These are phyloP conservation scores for Pseudogymnoascus sp. DNA, from an alignment of 2,329 filamentous ascomycete species.

Conservation along the genomic window DNA sequence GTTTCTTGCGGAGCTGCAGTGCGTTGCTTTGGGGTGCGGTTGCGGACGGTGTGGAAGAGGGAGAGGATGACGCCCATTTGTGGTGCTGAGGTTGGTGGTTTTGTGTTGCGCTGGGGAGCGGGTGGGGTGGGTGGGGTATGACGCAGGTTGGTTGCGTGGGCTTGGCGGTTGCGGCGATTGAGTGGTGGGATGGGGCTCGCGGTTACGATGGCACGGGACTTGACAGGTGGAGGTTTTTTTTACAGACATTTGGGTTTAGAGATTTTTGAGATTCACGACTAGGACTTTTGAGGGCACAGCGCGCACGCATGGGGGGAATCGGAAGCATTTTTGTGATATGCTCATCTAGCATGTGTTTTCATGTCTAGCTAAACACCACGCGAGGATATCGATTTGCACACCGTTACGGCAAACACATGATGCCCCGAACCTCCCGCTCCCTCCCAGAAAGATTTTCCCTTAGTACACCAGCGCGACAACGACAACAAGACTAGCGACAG, in stretches of 20 bases:
- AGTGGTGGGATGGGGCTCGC: not conserved
- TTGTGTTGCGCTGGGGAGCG: not conserved
- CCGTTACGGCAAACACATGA: constrained; percentile 20
- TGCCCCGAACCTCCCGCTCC: constrained; percentile 18
- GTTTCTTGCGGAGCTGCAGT: constrained; percentile 2
- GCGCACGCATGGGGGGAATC: not conserved
- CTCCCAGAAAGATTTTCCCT: constrained; percentile 17
- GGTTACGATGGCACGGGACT: not conserved
- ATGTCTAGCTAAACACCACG: constrained; percentile 10
- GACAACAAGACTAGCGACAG: constrained; percentile 20
- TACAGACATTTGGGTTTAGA: no score
- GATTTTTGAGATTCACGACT: not conserved
- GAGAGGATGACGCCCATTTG: constrained; percentile 7
- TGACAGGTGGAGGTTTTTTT: not conserved
- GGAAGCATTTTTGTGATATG: constrained; percentile 9
- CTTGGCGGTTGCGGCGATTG: constrained; percentile 3
- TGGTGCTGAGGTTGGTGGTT: not conserved
- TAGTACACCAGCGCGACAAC: constrained; percentile 16
- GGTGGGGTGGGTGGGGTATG: not conserved
- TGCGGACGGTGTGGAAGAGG: not conserved
- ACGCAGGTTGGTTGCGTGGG: not conserved
- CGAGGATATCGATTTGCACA: constrained; percentile 15
- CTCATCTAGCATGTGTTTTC: constrained; percentile 6
- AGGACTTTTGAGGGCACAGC: not conserved
- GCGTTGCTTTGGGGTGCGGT: not conserved